These are phyloP conservation scores for Calonectria fujianensis DNA, from an alignment of 2,329 filamentous ascomycete species.

Conservation along the genomic window DNA sequence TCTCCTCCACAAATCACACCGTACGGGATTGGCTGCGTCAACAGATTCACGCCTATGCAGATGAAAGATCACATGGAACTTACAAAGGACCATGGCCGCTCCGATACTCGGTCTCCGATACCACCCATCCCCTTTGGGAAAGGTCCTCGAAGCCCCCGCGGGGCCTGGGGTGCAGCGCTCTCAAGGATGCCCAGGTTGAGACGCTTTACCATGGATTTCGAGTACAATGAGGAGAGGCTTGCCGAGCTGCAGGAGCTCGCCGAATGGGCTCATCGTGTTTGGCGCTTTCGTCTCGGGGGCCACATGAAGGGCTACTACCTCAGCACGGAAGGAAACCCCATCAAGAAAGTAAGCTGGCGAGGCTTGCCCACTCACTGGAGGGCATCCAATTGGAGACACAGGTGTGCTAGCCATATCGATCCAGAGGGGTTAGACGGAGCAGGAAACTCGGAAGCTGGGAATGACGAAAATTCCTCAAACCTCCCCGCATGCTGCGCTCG, in stretches of 20 bases:
- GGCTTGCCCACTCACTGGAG: slow-evolving; percentile 31
- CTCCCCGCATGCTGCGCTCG: slow-evolving; percentile 25
- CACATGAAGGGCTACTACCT: slow-evolving; percentile 44
- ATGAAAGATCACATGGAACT: slow-evolving; percentile 39
- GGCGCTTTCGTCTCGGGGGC: slow-evolving; percentile 42
- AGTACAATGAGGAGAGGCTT: slow-evolving; percentile 36
- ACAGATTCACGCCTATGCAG: neutral
- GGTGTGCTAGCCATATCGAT: slow-evolving; percentile 5
- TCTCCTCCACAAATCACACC: slow-evolving; percentile 34
- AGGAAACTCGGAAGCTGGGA: neutral
- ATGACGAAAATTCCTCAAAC: neutral
- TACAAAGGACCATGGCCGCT: slow-evolving; percentile 7
- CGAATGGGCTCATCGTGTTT: slow-evolving; percentile 44
- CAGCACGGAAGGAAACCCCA: slow-evolving; percentile 31
- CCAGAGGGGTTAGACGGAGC: neutral
- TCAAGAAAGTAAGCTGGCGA: slow-evolving; percentile 37
- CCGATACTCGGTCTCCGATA: slow-evolving; percentile 12
- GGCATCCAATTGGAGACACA: slow-evolving; percentile 19
- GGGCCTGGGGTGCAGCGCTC: slow-evolving; percentile 36
- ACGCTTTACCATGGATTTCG: slow-evolving; percentile 40
- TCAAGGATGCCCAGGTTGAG: slow-evolving; percentile 32
- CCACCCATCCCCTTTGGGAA: slow-evolving; percentile 35
- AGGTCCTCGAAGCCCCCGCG: slow-evolving; percentile 12
- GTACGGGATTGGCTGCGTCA: slow-evolving; percentile 31
- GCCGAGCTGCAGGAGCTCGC: slow-evolving; percentile 21